Conservation (phyloP, 768 basidiomycete species). For the Cystobasidiopsis lactophilus region DNA sequence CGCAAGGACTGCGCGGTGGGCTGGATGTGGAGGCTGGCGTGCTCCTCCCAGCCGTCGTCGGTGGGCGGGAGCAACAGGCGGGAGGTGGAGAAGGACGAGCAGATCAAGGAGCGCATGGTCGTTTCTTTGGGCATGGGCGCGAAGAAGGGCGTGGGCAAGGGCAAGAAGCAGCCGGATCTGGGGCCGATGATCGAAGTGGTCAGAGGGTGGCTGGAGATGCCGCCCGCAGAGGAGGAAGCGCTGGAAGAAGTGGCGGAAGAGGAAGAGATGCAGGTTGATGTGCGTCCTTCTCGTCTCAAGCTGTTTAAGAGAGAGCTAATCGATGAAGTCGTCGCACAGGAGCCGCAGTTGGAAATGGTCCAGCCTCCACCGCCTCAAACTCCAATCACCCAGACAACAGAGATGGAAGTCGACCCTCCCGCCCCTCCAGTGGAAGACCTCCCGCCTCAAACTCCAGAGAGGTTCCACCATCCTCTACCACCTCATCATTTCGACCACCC, state of each 20-base stretch:
- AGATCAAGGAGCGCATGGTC: background rate
- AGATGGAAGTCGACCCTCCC: too few species aligned
- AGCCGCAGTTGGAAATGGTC: too few species aligned
- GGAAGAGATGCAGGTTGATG: background rate
- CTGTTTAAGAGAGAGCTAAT: too few species aligned
- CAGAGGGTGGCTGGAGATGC: background rate
- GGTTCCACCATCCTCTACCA: too few species aligned
- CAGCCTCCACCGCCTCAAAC: too few species aligned
- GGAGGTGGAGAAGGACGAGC: background rate
- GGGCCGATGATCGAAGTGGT: background rate
- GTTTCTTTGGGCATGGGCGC: background rate
- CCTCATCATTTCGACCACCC: too few species aligned
- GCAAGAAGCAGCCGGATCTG: background rate
- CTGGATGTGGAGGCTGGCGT: slow-evolving; percentile 11
- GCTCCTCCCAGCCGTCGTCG: background rate
- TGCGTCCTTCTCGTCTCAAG: background rate
- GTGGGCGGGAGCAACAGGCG: background rate
- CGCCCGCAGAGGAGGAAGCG: background rate
- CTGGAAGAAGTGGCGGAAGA: background rate
- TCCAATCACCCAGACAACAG: too few species aligned
- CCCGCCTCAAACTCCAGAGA: too few species aligned
- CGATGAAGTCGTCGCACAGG: too few species aligned
- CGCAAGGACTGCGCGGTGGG: slow-evolving; percentile 8
- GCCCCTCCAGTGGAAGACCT: too few species aligned
- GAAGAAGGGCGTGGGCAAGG: background rate